These are phyloP conservation scores for Brassica rapa DNA, from an alignment of 345 rosid species.

Conservation along the genomic window DNA sequence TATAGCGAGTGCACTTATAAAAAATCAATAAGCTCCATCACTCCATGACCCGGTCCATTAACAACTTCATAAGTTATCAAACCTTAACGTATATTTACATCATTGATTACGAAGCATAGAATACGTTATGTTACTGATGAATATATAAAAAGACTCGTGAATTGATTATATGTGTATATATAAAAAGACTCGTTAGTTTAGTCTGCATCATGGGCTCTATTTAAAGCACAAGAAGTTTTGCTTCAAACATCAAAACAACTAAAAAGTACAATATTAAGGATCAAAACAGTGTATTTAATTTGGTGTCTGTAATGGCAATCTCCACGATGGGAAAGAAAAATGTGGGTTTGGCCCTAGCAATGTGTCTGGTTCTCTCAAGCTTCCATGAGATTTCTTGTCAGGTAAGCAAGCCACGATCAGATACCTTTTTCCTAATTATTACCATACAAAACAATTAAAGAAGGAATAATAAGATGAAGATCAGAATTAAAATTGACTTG, in stretches of 20 bases:
- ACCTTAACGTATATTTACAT: neutral
- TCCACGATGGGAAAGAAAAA: constrained; percentile 2
- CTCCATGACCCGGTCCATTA: neutral
- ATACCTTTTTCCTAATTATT: neutral
- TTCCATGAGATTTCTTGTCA: constrained; percentile 29
- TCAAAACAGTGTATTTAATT: neutral
- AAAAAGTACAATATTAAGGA: neutral
- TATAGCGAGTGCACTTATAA: neutral
- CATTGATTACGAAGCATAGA: neutral
- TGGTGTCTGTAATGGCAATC: constrained; percentile 4
- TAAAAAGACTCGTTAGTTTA: neutral
- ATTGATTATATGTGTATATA: neutral
- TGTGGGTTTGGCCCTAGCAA: constrained; percentile 14
- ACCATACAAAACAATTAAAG: neutral
- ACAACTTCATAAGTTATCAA: neutral
- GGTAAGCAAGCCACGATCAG: constrained; percentile 2
- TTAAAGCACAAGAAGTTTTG: constrained; percentile 7
- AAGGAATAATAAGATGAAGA: neutral
- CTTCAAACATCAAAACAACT: constrained; percentile 8
- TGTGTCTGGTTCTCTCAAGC: constrained; percentile 24
- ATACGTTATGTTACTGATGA: neutral
- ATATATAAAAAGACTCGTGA: neutral
- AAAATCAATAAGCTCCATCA: neutral
- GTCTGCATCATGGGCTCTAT: constrained; percentile 8
- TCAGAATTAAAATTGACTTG: neutral